phyloP scores from a whole-genome alignment of 2,329 filamentous ascomycete genomes.

The Diaporthe sp. region DNA sequence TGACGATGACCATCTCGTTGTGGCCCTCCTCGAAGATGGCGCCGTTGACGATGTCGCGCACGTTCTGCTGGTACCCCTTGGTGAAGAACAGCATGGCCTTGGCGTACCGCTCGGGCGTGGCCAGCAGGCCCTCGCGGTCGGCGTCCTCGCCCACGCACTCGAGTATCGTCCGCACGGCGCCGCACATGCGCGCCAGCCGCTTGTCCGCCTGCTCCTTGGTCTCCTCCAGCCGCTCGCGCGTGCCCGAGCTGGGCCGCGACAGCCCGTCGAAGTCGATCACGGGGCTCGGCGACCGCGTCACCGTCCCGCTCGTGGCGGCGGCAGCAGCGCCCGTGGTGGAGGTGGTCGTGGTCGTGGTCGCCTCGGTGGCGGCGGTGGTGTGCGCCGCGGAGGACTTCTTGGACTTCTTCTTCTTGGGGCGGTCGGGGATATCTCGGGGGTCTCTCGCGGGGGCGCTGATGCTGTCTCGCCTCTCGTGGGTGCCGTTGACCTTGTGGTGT shows the following conservation, averaged over 20 bases:
- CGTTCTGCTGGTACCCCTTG: conserved; percentile 95
- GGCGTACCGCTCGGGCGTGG: conserved; percentile 87
- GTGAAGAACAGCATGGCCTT: conserved; percentile 97
- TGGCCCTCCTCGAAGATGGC: conserved; percentile 97
- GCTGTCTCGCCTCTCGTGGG: conserved; percentile 62
- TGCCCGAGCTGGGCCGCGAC: conserved; percentile 73
- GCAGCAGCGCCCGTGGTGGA: conserved; percentile 42
- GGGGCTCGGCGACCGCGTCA: conserved; percentile 65
- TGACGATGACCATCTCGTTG: conserved; percentile 97
- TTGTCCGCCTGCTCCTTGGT: conserved; percentile 62
- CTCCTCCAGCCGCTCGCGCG: conserved; percentile 73
- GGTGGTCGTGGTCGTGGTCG: not conserved
- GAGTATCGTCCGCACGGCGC: conserved; percentile 74
- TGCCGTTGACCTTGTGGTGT: conserved; percentile 42
- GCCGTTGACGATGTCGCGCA: conserved; percentile 90
- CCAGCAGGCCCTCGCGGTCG: conserved; percentile 73
- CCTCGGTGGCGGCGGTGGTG: not conserved
- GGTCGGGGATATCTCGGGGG: conserved; percentile 66
- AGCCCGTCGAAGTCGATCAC: conserved; percentile 74
- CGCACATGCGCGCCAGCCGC: conserved; percentile 70
- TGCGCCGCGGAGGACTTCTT: conserved; percentile 33
- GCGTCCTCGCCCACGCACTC: conserved; percentile 79
- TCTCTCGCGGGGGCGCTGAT: conserved; percentile 73
- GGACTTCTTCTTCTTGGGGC: conserved; percentile 46
- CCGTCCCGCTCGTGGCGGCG: conserved; percentile 34